Percentiles rank a stretch among this genome's conserved stretches.
Conservation (phyloP, 108 stramenopile species). For the Cyclotella distinguenda region DNA sequence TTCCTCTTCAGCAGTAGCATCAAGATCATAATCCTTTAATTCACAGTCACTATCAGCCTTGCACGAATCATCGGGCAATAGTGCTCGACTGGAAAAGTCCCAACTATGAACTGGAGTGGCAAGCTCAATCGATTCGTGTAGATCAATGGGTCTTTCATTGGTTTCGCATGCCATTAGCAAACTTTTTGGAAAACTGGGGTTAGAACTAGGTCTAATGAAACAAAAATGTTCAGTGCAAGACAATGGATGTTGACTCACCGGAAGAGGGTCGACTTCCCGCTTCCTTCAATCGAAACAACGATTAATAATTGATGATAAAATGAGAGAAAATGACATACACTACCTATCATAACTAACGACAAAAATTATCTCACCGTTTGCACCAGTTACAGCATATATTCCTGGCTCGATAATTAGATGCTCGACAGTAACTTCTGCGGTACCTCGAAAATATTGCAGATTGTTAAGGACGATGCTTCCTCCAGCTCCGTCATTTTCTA, state of each 20-base stretch:
- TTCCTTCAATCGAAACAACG: not conserved
- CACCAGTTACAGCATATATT: constrained; percentile 78
- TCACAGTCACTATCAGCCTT: constrained; percentile 52
- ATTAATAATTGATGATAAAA: not conserved
- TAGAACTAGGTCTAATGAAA: too few species aligned
- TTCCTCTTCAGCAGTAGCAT: constrained; percentile 8
- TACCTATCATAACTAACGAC: not conserved
- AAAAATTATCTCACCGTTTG: constrained; percentile 29
- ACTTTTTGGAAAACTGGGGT: constrained; percentile 56
- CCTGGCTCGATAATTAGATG: constrained; percentile 72
- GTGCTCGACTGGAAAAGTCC: constrained; percentile 49
- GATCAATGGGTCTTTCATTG: constrained; percentile 71
- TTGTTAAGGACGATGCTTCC: constrained; percentile 55
- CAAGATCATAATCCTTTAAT: constrained; percentile 9
- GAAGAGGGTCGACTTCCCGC: constrained; percentile 21
- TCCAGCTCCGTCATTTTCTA: not conserved
- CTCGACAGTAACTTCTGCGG: constrained; percentile 67
- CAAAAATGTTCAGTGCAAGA: too few species aligned
- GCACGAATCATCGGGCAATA: constrained; percentile 50
- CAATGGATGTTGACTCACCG: too few species aligned
- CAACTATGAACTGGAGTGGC: constrained; percentile 56
- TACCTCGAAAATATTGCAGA: constrained; percentile 72
- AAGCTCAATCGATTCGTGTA: constrained; percentile 71
- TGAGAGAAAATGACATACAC: not conserved
- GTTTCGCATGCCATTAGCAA: constrained; percentile 80